Evolutionary conservation across 805 yeast species (phyloP).

Genomic region (Nakazawaea wyomingensis): DNA sequence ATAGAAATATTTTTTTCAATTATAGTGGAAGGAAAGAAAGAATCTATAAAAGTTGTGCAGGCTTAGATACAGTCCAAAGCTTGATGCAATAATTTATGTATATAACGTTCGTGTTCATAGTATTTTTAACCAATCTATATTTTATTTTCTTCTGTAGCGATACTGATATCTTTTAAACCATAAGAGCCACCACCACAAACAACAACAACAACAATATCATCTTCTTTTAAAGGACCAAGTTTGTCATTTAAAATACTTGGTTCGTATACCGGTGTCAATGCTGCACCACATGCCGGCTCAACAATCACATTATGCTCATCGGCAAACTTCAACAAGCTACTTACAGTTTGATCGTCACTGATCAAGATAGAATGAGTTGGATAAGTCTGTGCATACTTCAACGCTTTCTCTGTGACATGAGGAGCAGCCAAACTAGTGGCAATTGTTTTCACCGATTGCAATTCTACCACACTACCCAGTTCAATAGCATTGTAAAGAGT

Average conservation of each 20-base stretch:
- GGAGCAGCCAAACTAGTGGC: conserved; percentile 66
- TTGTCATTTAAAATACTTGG: conserved; percentile 24
- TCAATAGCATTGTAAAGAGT: conserved; percentile 48
- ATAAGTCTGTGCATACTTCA: conserved; percentile 37
- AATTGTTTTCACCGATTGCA: conserved; percentile 41
- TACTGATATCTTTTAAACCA: conserved; percentile 1
- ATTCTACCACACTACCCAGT: conserved; percentile 36
- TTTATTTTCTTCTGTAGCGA: background rate
- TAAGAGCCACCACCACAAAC: conserved; percentile 48
- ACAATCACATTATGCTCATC: conserved; percentile 45
- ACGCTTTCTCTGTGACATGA: conserved; percentile 44
- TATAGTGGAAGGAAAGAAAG: conserved; percentile 10
- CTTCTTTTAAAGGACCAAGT: conserved; percentile 31
- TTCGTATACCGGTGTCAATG: conserved; percentile 48
- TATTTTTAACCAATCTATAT: background rate
- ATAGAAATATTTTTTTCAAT: conserved; percentile 11
- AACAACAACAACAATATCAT: conserved; percentile 44
- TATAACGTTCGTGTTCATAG: background rate
- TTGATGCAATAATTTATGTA: conserved; percentile 2
- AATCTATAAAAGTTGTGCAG: conserved; percentile 11
- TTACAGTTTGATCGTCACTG: conserved; percentile 51
- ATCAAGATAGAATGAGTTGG: conserved; percentile 38
- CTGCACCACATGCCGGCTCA: conserved; percentile 75
- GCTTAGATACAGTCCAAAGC: conserved; percentile 8
- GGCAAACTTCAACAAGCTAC: conserved; percentile 46